Percentiles rank a stretch among this genome's conserved stretches.
Evolutionary conservation across 2,329 filamentous ascomycete species (phyloP).

Genomic region (Arthrobotrys pseudoclavata): DNA sequence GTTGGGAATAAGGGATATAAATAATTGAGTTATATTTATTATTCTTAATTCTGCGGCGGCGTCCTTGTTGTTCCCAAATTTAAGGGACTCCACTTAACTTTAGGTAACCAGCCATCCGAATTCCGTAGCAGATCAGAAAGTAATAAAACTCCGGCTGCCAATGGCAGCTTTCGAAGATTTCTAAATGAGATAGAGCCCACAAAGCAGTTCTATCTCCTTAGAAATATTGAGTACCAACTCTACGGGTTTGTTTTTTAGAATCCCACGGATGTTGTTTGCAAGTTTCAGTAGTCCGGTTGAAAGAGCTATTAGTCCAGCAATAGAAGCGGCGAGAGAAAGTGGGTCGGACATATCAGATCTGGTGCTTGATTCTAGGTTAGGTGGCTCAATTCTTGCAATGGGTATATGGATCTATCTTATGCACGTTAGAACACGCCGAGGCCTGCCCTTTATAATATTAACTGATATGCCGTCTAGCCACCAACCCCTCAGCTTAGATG

Average conservation of each 20-base stretch:
- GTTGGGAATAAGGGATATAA: background rate
- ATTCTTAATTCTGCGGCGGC: background rate
- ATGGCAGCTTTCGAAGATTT: background rate
- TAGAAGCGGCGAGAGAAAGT: conserved; percentile 3
- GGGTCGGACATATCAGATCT: conserved; percentile 15
- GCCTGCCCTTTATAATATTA: too few relatives aligned
- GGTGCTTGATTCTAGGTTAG: too few relatives aligned
- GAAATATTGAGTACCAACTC: conserved; percentile 5
- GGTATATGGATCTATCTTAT: too few relatives aligned
- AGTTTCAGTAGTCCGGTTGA: conserved; percentile 9
- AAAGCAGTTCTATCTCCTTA: conserved; percentile 12
- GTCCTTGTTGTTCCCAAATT: too few relatives aligned
- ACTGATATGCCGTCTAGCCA: too few relatives aligned
- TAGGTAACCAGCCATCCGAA: too few relatives aligned
- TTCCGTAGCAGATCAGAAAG: too few relatives aligned
- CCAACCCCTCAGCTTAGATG: background rate
- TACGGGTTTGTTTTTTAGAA: background rate
- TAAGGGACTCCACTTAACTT: too few relatives aligned
- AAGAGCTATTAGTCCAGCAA: conserved; percentile 8
- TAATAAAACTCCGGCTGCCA: too few relatives aligned
- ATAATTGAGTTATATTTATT: background rate
- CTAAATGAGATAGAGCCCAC: conserved; percentile 9
- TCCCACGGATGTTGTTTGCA: background rate
- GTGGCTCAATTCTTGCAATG: too few relatives aligned
- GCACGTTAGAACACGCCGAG: too few relatives aligned